Conservation (phyloP, 2,329 filamentous ascomycete genomes). For the Fusarium cicatricum region DNA sequence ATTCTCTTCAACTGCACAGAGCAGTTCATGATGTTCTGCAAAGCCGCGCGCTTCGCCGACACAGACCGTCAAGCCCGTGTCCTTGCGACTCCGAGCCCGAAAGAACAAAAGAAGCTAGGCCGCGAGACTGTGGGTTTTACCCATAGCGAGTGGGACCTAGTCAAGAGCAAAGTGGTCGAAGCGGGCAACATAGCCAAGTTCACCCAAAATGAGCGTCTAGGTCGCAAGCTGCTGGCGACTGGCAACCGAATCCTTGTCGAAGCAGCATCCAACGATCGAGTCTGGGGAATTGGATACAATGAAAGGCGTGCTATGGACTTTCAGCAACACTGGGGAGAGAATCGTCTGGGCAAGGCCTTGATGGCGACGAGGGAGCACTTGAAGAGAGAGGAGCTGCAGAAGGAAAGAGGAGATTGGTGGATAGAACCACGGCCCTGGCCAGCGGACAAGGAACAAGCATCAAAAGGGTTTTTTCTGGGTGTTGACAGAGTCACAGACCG, state of each 20-base stretch:
- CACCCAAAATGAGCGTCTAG: slow-evolving; percentile 41
- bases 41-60: slow-evolving; percentile 49
- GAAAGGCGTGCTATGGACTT: slow-evolving; percentile 42
- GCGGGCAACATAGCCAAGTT: slow-evolving; percentile 48
- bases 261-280: slow-evolving; percentile 42
- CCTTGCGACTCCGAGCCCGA: slow-evolving; percentile 39
- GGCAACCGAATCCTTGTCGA: slow-evolving; percentile 44
- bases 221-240: slow-evolving; percentile 43
- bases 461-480: neutral
- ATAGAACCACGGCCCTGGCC: neutral
- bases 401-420: neutral
- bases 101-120: slow-evolving; percentile 44
- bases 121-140: slow-evolving; percentile 40
- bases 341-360: slow-evolving; percentile 44
- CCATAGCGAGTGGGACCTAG: slow-evolving; percentile 42
- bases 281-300: slow-evolving; percentile 48
- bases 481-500: neutral
- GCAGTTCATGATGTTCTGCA: slow-evolving; percentile 55
- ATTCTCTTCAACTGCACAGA: slow-evolving; percentile 49
- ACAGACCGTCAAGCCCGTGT: slow-evolving; percentile 30
- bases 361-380: slow-evolving; percentile 40
- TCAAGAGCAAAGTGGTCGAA: slow-evolving; percentile 45
- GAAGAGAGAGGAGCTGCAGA: neutral
- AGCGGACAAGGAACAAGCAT: slow-evolving; percentile 1
- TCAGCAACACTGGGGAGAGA: slow-evolving; percentile 43